Conservation (phyloP, 2,329 filamentous ascomycete species). For the Paramyrothecium roridum region DNA sequence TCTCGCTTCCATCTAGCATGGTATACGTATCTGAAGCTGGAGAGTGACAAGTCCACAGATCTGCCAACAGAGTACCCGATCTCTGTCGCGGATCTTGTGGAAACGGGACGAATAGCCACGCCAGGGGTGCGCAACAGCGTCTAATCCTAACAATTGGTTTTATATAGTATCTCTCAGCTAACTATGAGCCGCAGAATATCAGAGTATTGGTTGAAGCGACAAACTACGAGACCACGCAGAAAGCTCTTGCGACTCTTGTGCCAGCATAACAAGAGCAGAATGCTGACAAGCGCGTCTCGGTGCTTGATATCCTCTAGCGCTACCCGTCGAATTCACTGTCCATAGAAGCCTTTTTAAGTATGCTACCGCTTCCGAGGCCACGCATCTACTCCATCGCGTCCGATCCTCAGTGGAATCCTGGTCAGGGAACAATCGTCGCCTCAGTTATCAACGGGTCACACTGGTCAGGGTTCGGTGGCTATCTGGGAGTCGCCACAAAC, state of each 20-base stretch:
- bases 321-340: not conserved
- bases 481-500: not conserved
- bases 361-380: not conserved
- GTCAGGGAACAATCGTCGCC: not conserved
- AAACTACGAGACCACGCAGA: not conserved
- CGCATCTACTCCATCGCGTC: not conserved
- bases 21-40: not conserved
- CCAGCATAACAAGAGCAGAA: not conserved
- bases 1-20: not conserved
- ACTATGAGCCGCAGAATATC: not conserved
- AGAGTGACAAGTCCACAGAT: not conserved
- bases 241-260: not conserved
- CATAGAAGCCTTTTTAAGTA: not conserved
- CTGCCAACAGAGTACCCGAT: not conserved
- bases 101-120: not conserved
- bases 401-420: not conserved
- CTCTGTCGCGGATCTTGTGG: not conserved
- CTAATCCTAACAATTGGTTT: not conserved
- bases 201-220: not conserved
- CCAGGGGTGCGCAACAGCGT: not conserved
- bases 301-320: not conserved
- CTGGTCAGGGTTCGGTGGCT: not conserved
- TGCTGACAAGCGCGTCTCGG: not conserved
- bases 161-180: not conserved
- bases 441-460: not conserved